Evolutionary conservation across 306 rosid species (phyloP), one percentile per base, ranked within the genome.

Genomic region (Castanea crenata): DNA sequence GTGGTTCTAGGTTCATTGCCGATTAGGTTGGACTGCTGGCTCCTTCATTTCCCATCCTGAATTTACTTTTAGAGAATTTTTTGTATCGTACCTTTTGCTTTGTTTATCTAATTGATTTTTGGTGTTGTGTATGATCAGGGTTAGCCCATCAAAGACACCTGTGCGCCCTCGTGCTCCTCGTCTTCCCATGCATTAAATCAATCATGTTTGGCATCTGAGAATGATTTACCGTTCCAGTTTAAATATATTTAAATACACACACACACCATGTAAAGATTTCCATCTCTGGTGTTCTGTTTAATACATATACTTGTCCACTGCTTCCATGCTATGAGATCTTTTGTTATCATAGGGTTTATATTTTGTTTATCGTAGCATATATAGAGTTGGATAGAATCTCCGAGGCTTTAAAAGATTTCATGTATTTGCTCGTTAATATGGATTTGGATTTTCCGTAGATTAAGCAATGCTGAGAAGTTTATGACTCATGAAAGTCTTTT

Each of bases 131-230:
- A 44, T 18, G 21, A 79, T 87, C 91, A 92, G 97, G 92, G 96
- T 92, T 32, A 92, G 97, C 88, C 97, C 97, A 14, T 92, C 97
- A 2, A 92, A 92, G 92, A 92, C 97, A 59, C 97, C 97, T 31
- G 97, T 92, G 38, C 90, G 96, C 4, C 85, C 96, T 3, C 97
- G 96, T 35, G 78, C 86, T 56, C 93, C 92, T 29, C 92, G 94
- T 20, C 52, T 85, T 75, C 56, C 86, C 4, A 58, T 79, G 88
- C 88, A 82, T 68, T 92, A 86, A 91, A 76, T 70, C 84, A 91
- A 74, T 75, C 84, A 16, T 41, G 57, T 78, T 67, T 81, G 79
- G 87, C 70, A 74, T 68, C 80, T 61, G 55, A 84, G 83, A 87
- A 84, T 82, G 83, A 74, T 76, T 81, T 83, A 75, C 83, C 69